Evolutionary conservation across 208 protist genomes (phyloP).

Genomic region (Trypanosoma rangeli): DNA sequence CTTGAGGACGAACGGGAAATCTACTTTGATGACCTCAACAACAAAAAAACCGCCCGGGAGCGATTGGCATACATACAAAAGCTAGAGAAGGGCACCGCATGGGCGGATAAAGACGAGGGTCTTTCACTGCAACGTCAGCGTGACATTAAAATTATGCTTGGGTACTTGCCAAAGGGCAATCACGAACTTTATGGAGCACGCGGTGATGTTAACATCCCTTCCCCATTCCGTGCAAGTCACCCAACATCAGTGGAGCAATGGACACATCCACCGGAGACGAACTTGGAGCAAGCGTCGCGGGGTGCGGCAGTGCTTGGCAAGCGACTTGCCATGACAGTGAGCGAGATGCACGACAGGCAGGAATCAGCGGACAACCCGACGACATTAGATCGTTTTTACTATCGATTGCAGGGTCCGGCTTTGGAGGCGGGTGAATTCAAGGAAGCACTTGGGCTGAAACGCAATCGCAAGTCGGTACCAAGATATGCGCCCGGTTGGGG

Average conservation of each 20-base stretch:
- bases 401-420: conserved; percentile 70
- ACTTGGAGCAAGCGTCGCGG: conserved; percentile 82
- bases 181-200: conserved; percentile 81
- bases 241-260: conserved; percentile 68
- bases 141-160: conserved; percentile 85
- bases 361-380: conserved; percentile 82
- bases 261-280: conserved; percentile 74
- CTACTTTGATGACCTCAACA: conserved; percentile 80
- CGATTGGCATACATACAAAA: conserved; percentile 61
- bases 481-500: conserved; percentile 64
- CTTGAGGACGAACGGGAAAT: conserved; percentile 76
- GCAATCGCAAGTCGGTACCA: conserved; percentile 62
- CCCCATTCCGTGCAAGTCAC: conserved; percentile 83
- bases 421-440: conserved; percentile 86
- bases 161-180: conserved; percentile 88
- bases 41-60: conserved; percentile 54
- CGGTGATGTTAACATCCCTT: conserved; percentile 79
- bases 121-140: conserved; percentile 85
- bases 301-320: conserved; percentile 79
- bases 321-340: conserved; percentile 79
- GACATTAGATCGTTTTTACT: conserved; percentile 84
- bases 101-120: conserved; percentile 87
- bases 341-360: conserved; percentile 85
- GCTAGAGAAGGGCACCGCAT: conserved; percentile 77
- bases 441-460: conserved; percentile 85